Evolutionary conservation across 805 yeast species (phyloP).

Genomic region (Lipomyces sp.): DNA sequence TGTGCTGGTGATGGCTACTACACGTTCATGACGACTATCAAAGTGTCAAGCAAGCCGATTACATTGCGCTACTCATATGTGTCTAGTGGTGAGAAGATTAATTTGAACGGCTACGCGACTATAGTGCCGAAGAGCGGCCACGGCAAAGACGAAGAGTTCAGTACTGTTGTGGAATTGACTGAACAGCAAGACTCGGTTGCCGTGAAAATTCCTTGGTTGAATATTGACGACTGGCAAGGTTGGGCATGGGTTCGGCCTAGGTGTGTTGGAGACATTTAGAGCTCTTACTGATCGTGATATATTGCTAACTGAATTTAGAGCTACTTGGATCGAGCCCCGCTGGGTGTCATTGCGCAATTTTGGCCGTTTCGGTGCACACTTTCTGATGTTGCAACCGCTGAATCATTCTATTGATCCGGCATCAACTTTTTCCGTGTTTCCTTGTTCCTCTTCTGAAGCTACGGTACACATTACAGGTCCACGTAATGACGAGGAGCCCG

Average conservation of each 20-base stretch:
- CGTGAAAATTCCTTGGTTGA: constrained; percentile 10
- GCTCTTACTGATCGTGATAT: background rate
- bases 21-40: background rate
- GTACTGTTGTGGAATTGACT: background rate
- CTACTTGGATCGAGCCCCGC: constrained; percentile 14
- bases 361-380: background rate
- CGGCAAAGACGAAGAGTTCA: background rate
- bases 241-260: constrained; percentile 11
- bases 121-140: background rate
- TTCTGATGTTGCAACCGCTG: constrained; percentile 10
- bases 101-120: constrained; percentile 1
- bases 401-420: constrained; percentile 5
- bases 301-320: background rate
- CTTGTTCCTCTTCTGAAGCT: constrained; percentile 14
- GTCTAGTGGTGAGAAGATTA: background rate
- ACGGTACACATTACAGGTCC: constrained; percentile 5
- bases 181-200: background rate
- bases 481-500: constrained; percentile 7
- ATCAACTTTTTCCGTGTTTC: constrained; percentile 11
- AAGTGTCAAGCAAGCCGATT: background rate
- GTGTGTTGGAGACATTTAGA: background rate
- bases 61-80: background rate
- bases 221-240: constrained; percentile 11
- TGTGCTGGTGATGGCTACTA: constrained; percentile 1
- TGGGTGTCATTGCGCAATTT: background rate